Percentiles rank a stretch among this genome's conserved stretches.
Evolutionary conservation across 2,329 filamentous ascomycete species (phyloP).

Genomic region (Fusarium guadeloupense): DNA sequence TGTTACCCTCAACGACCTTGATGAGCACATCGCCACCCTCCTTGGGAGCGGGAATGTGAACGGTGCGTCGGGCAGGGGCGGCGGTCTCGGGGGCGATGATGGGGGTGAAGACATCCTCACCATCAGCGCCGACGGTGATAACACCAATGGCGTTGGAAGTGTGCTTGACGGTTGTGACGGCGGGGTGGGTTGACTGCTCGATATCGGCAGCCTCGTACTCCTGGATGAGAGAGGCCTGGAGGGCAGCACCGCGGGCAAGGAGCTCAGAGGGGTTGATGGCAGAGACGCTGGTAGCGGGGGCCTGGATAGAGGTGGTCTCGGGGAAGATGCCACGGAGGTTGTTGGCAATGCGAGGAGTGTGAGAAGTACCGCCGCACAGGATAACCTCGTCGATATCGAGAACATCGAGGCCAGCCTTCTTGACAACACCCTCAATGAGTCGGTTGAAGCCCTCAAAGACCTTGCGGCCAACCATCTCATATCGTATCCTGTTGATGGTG

Average conservation of each 20-base stretch:
- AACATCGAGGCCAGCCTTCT: conserved; percentile 92
- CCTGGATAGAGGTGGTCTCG: conserved; percentile 77
- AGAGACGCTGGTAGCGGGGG: conserved; percentile 78
- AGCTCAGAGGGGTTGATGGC: conserved; percentile 96
- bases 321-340: conserved; percentile 85
- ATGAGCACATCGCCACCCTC: conserved; percentile 88
- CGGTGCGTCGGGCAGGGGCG: conserved; percentile 85
- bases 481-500: conserved; percentile 92
- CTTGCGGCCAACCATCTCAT: conserved; percentile 87
- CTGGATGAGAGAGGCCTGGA: conserved; percentile 93
- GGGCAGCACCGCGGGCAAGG: conserved; percentile 86
- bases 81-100: conserved; percentile 88
- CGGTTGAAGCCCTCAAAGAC: conserved; percentile 89
- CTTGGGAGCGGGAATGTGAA: conserved; percentile 79
- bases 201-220: conserved; percentile 95
- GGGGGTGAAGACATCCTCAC: conserved; percentile 77
- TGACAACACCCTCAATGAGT: conserved; percentile 82
- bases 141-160: conserved; percentile 89
- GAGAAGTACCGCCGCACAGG: conserved; percentile 88
- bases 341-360: conserved; percentile 91
- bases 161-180: conserved; percentile 93
- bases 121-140: conserved; percentile 68
- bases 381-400: conserved; percentile 96
- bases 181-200: conserved; percentile 93
- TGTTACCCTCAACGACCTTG: conserved; percentile 85